Conservation (phyloP, 257 asterid genomes). For the Jaltomata sinuosa region DNA sequence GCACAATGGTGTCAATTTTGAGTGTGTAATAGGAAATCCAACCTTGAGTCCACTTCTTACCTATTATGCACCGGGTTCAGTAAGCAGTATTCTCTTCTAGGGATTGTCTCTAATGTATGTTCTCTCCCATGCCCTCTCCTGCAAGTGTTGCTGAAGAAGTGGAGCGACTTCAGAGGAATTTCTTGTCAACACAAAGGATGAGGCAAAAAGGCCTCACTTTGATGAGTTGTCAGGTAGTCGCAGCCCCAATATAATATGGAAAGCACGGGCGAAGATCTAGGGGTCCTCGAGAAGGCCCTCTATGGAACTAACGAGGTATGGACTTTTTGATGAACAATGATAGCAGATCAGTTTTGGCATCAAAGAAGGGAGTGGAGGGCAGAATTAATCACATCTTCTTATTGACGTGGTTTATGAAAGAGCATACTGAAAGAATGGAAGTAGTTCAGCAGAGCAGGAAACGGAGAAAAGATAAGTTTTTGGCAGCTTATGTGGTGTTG, state of each 20-base stretch:
- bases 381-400: background rate
- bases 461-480: background rate
- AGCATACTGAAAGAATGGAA: background rate
- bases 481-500: background rate
- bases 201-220: background rate
- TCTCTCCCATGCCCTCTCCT: background rate
- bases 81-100: background rate
- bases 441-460: background rate
- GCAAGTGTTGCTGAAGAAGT: background rate
- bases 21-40: background rate
- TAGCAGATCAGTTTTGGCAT: background rate
- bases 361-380: background rate
- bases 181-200: background rate
- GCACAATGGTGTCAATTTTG: background rate
- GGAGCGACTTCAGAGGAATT: background rate
- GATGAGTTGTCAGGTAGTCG: background rate
- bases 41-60: background rate
- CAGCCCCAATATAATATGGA: background rate
- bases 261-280: background rate
- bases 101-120: background rate
- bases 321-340: background rate
- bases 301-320: background rate
- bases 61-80: background rate
- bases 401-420: background rate
- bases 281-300: background rate